These are phyloP conservation scores for Aquilaria agallochum DNA, from an alignment of 441 rosid genomes.

Conservation along the genomic window DNA sequence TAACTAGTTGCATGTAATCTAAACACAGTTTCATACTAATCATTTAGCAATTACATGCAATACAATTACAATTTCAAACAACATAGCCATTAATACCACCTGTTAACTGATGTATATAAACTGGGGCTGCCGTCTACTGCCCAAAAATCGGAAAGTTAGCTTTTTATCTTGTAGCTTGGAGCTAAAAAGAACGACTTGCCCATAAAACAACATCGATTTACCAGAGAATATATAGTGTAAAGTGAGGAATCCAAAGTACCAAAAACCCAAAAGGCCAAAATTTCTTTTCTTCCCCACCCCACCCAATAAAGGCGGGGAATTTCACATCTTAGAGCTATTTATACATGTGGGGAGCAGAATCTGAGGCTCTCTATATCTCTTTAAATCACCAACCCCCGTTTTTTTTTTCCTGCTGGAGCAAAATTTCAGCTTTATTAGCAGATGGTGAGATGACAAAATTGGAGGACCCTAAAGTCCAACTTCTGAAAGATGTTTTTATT, in stretches of 20 bases:
- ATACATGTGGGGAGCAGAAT: slow-evolving; percentile 24
- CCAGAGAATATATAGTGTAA: slow-evolving; percentile 8
- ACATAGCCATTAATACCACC: too few relatives aligned
- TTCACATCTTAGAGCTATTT: not conserved
- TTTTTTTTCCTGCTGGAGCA: slow-evolving; percentile 9
- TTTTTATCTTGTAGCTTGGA: too few relatives aligned
- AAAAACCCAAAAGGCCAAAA: slow-evolving; percentile 40
- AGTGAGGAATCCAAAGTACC: slow-evolving; percentile 58
- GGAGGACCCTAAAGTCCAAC: slow-evolving; percentile 46
- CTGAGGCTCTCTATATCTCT: slow-evolving; percentile 22
- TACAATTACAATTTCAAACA: too few relatives aligned
- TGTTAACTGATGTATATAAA: too few relatives aligned
- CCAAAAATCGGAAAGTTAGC: too few relatives aligned
- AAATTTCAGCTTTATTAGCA: slow-evolving; percentile 26
- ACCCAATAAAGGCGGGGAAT: slow-evolving; percentile 18
- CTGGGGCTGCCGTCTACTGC: too few relatives aligned
- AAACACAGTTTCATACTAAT: too few relatives aligned
- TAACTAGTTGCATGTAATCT: too few relatives aligned
- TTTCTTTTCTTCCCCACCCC: slow-evolving; percentile 20
- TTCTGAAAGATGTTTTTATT: slow-evolving; percentile 28
- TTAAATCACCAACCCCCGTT: not conserved
- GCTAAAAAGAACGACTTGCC: too few relatives aligned
- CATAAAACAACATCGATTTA: too few relatives aligned
- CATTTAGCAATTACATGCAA: too few relatives aligned
- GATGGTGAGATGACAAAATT: slow-evolving; percentile 31